Percentiles rank a stretch among this genome's conserved stretches.
Evolutionary conservation across 306 rosid genomes (phyloP).

Genomic region (Cicer bijugum): DNA sequence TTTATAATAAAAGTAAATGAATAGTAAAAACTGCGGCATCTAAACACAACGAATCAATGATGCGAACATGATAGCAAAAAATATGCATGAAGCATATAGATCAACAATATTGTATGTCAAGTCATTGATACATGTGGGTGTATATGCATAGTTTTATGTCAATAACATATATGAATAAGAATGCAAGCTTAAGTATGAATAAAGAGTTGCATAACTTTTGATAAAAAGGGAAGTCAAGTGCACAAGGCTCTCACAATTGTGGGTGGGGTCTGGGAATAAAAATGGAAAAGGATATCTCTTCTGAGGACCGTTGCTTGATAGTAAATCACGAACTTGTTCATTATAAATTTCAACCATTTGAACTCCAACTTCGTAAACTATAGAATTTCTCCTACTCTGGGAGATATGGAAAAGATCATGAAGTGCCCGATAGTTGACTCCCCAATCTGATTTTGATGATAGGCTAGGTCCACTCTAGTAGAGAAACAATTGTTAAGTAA

Average conservation of each 20-base stretch:
- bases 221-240: slow-evolving; percentile 8
- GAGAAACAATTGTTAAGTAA: slow-evolving; percentile 43
- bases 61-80: slow-evolving; percentile 14
- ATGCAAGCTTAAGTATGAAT: slow-evolving; percentile 29
- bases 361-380: slow-evolving; percentile 87
- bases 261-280: slow-evolving; percentile 34
- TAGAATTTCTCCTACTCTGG: slow-evolving; percentile 73
- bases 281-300: slow-evolving; percentile 85
- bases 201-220: slow-evolving; percentile 8
- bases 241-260: slow-evolving; percentile 16
- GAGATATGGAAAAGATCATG: slow-evolving; percentile 94
- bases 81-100: slow-evolving; percentile 14
- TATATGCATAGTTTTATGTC: neutral
- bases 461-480: slow-evolving; percentile 83
- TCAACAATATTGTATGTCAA: slow-evolving; percentile 27
- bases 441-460: slow-evolving; percentile 84
- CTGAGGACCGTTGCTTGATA: slow-evolving; percentile 74
- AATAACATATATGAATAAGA: slow-evolving; percentile 37
- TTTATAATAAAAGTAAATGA: slow-evolving; percentile 29
- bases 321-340: slow-evolving; percentile 97
- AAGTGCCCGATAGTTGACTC: slow-evolving; percentile 92
- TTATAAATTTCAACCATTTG: slow-evolving; percentile 99
- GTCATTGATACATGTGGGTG: neutral
- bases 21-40: neutral
- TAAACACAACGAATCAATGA: neutral